Percentiles rank a stretch among this genome's conserved stretches.
phyloP scores from a whole-genome alignment of 805 yeast species.

The Babjeviella inositovora region DNA sequence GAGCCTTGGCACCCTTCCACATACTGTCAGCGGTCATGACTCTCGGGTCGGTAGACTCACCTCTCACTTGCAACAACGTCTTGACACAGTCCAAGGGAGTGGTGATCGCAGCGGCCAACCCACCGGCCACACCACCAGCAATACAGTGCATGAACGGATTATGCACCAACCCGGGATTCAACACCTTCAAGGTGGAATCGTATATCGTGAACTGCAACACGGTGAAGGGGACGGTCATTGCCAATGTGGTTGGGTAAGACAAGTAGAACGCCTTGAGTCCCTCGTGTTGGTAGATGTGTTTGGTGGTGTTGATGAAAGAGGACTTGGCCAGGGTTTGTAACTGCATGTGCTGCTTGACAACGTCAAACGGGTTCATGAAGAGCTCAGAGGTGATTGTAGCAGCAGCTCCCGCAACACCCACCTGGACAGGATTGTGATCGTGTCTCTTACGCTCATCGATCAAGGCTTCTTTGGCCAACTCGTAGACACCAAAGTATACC shows the following conservation, averaged over 20 bases:
- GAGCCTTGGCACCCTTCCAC: slow-evolving; percentile 49
- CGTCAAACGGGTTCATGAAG: slow-evolving; percentile 94
- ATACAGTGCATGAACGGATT: slow-evolving; percentile 88
- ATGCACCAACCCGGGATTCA: slow-evolving; percentile 66
- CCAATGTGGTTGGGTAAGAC: slow-evolving; percentile 86
- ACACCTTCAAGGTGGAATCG: slow-evolving; percentile 61
- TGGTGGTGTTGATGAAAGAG: slow-evolving; percentile 18
- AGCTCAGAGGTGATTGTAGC: slow-evolving; percentile 94
- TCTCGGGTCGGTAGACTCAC: slow-evolving; percentile 26
- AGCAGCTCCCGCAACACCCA: slow-evolving; percentile 77
- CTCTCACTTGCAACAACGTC: slow-evolving; percentile 78
- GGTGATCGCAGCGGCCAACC: slow-evolving; percentile 85
- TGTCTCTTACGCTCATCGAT: slow-evolving; percentile 12
- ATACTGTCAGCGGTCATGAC: slow-evolving; percentile 51
- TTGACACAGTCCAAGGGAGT: slow-evolving; percentile 91
- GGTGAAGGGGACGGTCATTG: slow-evolving; percentile 88
- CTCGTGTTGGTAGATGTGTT: slow-evolving; percentile 36
- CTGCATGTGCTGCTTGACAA: slow-evolving; percentile 92
- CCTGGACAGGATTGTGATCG: slow-evolving; percentile 48
- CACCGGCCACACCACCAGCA: slow-evolving; percentile 90
- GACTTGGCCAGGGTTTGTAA: slow-evolving; percentile 12
- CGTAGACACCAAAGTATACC: slow-evolving; percentile 88
- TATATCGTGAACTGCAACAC: slow-evolving; percentile 88
- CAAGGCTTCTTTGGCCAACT: slow-evolving; percentile 27
- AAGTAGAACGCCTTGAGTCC: slow-evolving; percentile 75